Conservation (phyloP, 73 alveolate genomes). For the Durusdinium trenchii region DNA sequence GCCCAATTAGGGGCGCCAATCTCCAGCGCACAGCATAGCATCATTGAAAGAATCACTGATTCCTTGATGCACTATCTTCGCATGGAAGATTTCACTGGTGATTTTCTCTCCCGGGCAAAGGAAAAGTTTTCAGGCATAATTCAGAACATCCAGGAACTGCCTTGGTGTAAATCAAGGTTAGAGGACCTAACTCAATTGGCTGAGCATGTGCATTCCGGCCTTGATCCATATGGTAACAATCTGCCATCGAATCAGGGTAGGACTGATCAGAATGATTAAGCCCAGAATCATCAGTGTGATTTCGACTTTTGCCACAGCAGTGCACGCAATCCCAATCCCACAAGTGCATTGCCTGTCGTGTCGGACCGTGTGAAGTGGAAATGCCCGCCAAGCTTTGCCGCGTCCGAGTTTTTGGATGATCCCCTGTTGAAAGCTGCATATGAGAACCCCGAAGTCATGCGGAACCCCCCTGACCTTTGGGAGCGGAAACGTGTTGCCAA, state of each 20-base stretch:
- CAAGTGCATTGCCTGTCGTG: not conserved
- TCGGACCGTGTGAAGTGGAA: not conserved
- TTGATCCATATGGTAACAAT: not conserved
- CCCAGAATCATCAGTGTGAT: not conserved
- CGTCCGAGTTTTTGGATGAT: not conserved
- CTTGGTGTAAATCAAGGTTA: not conserved
- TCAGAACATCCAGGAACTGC: not conserved
- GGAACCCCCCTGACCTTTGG: not conserved
- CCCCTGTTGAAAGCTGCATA: not conserved
- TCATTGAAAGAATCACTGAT: not conserved
- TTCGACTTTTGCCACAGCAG: not conserved
- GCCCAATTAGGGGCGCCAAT: slow-evolving; percentile 11
- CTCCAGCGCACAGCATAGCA: not conserved
- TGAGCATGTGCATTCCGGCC: not conserved
- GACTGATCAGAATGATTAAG: not conserved
- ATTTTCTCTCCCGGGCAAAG: not conserved
- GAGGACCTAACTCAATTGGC: not conserved
- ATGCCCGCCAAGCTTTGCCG: not conserved
- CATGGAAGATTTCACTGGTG: not conserved
- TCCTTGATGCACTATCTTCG: not conserved
- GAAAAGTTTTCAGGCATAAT: not conserved
- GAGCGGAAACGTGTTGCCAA: not conserved
- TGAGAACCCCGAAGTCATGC: slow-evolving; percentile 14
- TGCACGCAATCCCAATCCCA: too few species aligned
- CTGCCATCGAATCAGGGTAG: not conserved